Evolutionary conservation across 2,329 filamentous ascomycete genomes (phyloP).

Genomic region (Fusarium sp.): DNA sequence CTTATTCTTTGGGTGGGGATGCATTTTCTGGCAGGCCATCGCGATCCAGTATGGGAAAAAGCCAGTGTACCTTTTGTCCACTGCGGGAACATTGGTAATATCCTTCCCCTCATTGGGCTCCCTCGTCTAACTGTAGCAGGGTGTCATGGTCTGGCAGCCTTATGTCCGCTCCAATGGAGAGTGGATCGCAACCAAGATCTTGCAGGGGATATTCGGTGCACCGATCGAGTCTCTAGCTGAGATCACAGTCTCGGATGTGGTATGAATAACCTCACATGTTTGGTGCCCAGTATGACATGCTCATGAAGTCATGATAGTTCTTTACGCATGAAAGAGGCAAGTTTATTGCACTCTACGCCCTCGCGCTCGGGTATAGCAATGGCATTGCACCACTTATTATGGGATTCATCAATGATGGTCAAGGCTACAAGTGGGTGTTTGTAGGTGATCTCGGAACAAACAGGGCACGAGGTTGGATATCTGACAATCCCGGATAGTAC

Average conservation of each 20-base stretch:
- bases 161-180: neutral
- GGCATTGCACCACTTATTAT: neutral
- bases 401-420: neutral
- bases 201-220: slow-evolving; percentile 8
- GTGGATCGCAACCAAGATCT: slow-evolving; percentile 8
- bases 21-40: neutral
- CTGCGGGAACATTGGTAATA: neutral
- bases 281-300: accelerated
- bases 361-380: neutral
- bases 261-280: neutral
- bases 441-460: neutral
- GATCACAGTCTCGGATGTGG: slow-evolving; percentile 1
- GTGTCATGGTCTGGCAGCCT: slow-evolving; percentile 6
- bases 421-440: neutral
- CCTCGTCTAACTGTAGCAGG: neutral
- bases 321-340: neutral
- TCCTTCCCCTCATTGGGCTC: neutral
- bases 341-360: neutral
- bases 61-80: neutral
- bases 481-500: neutral
- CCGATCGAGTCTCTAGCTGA: slow-evolving; percentile 3
- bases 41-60: neutral
- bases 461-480: neutral
- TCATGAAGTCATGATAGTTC: neutral
- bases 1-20: neutral